These are phyloP conservation scores for Alternaria ethzedia DNA, from an alignment of 2,329 filamentous ascomycete genomes.

Conservation along the genomic window DNA sequence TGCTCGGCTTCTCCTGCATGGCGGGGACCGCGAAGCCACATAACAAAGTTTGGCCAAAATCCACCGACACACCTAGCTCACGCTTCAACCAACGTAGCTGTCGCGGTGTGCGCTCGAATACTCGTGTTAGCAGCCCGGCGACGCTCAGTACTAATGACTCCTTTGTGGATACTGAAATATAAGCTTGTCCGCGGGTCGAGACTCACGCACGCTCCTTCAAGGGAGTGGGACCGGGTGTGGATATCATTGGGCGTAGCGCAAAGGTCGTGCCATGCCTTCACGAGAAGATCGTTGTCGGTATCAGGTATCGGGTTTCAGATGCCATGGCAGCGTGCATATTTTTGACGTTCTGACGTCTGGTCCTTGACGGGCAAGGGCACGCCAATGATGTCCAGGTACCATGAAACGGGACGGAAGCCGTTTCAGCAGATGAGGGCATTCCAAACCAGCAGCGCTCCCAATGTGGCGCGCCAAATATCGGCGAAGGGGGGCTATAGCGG, in stretches of 20 bases:
- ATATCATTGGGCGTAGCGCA: slow-evolving; percentile 24
- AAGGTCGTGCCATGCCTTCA: slow-evolving; percentile 17
- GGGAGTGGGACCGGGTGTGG: slow-evolving; percentile 10
- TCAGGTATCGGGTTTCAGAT: slow-evolving; percentile 35
- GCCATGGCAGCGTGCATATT: slow-evolving; percentile 28
- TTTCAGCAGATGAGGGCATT: slow-evolving; percentile 29
- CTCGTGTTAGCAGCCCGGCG: slow-evolving; percentile 7
- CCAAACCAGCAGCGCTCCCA: slow-evolving; percentile 12
- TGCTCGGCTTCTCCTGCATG: slow-evolving; percentile 16
- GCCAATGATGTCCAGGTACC: background rate
- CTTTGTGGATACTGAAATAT: slow-evolving; percentile 16
- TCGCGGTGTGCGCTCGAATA: slow-evolving; percentile 11
- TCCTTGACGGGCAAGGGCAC: slow-evolving; percentile 19
- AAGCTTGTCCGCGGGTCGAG: slow-evolving; percentile 23
- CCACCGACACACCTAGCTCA: slow-evolving; percentile 2
- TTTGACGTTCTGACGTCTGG: slow-evolving; percentile 26
- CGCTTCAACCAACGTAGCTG: slow-evolving; percentile 5
- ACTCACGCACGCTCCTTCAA: slow-evolving; percentile 9
- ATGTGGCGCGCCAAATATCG: slow-evolving; percentile 1
- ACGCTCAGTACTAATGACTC: background rate
- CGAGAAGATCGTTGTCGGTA: slow-evolving; percentile 27
- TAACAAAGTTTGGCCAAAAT: slow-evolving; percentile 13
- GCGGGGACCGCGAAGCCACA: slow-evolving; percentile 12
- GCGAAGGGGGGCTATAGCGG: slow-evolving; percentile 8
- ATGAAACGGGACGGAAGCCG: slow-evolving; percentile 16